Base-by-base conservation (phyloP, 306 rosid genomes). In the Trifolium repens region DNA sequence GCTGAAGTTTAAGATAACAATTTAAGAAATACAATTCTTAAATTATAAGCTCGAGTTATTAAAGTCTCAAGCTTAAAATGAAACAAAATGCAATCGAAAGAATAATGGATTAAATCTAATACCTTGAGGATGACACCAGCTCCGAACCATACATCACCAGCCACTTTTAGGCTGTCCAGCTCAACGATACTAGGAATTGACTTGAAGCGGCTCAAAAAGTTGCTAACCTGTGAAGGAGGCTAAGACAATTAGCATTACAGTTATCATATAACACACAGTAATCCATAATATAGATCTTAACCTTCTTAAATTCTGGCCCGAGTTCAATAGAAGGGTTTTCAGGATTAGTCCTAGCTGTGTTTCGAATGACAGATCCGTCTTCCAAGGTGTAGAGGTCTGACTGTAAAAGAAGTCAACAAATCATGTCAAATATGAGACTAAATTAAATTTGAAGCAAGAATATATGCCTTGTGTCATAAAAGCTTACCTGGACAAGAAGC, bases 301-400 rank as follows among this genome's bases (percentile, higher is more conserved):
- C 99, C 99, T 94, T 94, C 84, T 92, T 90, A 85, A 91, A 94
- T 76, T 94, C 99, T 37, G 97, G 97, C n/a, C 99, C 99, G 75
- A 94, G 73, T 88, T 94, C 97, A 89, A 94, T 88, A 54, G 86
- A 65, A 76, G 99, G 99, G 87, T 94, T 92, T 74, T 87, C 89
- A 58, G 96, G 96, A 76, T 86, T 87, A 69, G 73, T 26, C 88
- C 99, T 94, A 40, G 84, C 91, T 32, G 70, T 53, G 81, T 90
- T 94, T 40, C 96, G 85, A 68, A 44, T 81, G 69, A 94, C 88
- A 81, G 69, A 89, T 66, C 97, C 99, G 75, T 85, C 92, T 77
- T 85, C 79, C 61, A 92, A 37, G 43, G 91, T 94, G 87, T 92
- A 94, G 58, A 94, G 96, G 79, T 94, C 96, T 15, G 99, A 94